Percentiles rank a stretch among this genome's conserved stretches.
These are phyloP conservation scores for Sporothrix humicola DNA, from an alignment of 2,329 filamentous ascomycete species.

Conservation along the genomic window DNA sequence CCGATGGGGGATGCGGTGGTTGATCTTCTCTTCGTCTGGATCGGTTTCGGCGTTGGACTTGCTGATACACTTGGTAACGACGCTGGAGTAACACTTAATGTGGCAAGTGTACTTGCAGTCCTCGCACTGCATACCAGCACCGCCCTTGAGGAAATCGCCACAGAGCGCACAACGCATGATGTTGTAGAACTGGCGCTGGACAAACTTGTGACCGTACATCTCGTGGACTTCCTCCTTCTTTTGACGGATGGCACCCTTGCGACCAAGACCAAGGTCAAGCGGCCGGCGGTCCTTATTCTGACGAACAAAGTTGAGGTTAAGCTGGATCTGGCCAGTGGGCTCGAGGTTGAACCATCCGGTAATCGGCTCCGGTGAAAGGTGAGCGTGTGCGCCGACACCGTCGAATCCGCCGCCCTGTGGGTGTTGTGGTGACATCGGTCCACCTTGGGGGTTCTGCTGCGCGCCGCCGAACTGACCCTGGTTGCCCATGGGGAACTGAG, in stretches of 20 bases:
- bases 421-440: conserved; percentile 33
- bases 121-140: conserved; percentile 97
- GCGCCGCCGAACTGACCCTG: conserved; percentile 54
- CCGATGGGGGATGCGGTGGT: conserved; percentile 96
- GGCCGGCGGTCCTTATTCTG: conserved; percentile 81
- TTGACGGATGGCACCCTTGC: conserved; percentile 95
- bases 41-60: conserved; percentile 99
- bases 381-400: conserved; percentile 46
- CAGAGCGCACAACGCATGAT: conserved; percentile 99
- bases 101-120: conserved; percentile 99
- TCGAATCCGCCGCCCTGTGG: conserved; percentile 40
- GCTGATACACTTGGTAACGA: conserved; percentile 99
- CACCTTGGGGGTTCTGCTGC: conserved; percentile 51
- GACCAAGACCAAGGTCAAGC: conserved; percentile 87
- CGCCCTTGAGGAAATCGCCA: conserved; percentile 98
- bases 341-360: conserved; percentile 98
- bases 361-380: conserved; percentile 66
- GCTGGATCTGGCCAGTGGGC: conserved; percentile 88
- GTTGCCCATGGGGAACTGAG: conserved; percentile 64
- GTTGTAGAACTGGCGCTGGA: conserved; percentile 99
- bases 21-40: conserved; percentile 99
- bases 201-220: conserved; percentile 99
- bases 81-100: conserved; percentile 93
- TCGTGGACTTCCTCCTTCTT: conserved; percentile 98
- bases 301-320: conserved; percentile 91